Evolutionary conservation across 1,284 basidiomycete genomes (phyloP).

Genomic region (Coniferiporia sulphurascens): DNA sequence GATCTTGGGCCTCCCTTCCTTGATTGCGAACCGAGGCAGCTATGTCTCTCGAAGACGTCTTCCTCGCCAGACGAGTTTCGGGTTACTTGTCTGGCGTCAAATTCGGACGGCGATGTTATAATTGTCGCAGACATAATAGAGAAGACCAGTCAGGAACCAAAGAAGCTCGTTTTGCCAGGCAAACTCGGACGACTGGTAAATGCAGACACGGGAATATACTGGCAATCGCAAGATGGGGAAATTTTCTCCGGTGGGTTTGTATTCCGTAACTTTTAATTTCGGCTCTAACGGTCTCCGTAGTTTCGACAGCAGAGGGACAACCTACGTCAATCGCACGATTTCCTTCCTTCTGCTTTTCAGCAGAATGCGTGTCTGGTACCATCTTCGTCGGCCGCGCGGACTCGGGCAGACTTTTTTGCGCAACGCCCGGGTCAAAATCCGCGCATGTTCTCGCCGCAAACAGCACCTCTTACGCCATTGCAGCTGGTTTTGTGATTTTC

Average conservation of each 20-base stretch:
- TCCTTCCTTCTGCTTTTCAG: slow-evolving; percentile 54
- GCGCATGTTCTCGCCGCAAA: slow-evolving; percentile 46
- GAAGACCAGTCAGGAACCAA: neutral
- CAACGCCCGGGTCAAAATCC: slow-evolving; percentile 25
- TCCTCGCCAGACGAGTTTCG: neutral
- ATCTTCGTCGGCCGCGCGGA: slow-evolving; percentile 66
- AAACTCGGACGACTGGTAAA: slow-evolving; percentile 40
- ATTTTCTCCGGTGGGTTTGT: slow-evolving; percentile 44
- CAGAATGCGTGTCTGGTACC: slow-evolving; percentile 29
- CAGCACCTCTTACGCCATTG: slow-evolving; percentile 78
- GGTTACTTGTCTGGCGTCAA: neutral
- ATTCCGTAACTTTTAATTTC: neutral
- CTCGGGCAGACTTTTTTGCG: slow-evolving; percentile 59
- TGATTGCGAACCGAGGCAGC: slow-evolving; percentile 6
- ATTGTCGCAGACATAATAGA: neutral
- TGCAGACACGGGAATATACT: slow-evolving; percentile 31
- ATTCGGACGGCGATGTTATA: neutral
- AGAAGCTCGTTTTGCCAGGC: slow-evolving; percentile 2
- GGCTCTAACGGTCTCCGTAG: neutral
- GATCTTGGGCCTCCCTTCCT: slow-evolving; percentile 22
- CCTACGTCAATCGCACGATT: slow-evolving; percentile 37
- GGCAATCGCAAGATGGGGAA: slow-evolving; percentile 49
- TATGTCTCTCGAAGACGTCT: neutral
- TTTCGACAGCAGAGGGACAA: slow-evolving; percentile 2
- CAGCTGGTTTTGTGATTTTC: slow-evolving; percentile 81